phyloP scores from a whole-genome alignment of 2,329 filamentous ascomycete species.

The Celoporthe dispersa region DNA sequence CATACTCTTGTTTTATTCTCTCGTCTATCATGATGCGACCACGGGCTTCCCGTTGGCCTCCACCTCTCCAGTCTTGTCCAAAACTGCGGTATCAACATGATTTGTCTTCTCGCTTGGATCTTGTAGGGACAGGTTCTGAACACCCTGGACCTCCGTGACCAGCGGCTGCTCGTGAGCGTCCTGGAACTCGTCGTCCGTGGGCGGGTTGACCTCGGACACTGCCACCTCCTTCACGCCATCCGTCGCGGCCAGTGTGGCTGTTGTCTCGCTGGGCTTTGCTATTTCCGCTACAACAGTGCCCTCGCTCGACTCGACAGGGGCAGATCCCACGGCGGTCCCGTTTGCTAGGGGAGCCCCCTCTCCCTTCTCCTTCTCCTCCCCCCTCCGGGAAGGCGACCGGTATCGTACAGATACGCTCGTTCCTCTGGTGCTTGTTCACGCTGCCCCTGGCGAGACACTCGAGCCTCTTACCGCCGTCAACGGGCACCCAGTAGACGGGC shows the following conservation, averaged over 20 bases:
- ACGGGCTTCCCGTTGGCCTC: conserved; percentile 23
- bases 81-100: conserved; percentile 30
- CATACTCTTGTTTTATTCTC: background rate
- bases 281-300: conserved; percentile 7
- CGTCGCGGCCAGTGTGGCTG: conserved; percentile 19
- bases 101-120: conserved; percentile 23
- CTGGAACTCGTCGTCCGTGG: conserved; percentile 13
- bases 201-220: conserved; percentile 9
- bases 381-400: conserved; percentile 36
- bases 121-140: conserved; percentile 34
- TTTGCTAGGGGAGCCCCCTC: conserved; percentile 23
- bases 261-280: conserved; percentile 24
- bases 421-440: conserved; percentile 48
- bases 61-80: conserved; percentile 31
- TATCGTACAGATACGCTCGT: conserved; percentile 56
- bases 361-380: conserved; percentile 28
- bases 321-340: conserved; percentile 19
- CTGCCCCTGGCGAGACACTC: conserved; percentile 60
- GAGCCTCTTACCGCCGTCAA: conserved; percentile 49
- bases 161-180: conserved; percentile 19
- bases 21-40: conserved; percentile 13
- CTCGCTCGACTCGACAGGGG: background rate
- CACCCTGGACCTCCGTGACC: conserved; percentile 26
- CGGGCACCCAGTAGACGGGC: conserved; percentile 61
- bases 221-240: conserved; percentile 22